Evolutionary conservation across 129 eudicot genomes (phyloP).

Genomic region (Centella asiatica): DNA sequence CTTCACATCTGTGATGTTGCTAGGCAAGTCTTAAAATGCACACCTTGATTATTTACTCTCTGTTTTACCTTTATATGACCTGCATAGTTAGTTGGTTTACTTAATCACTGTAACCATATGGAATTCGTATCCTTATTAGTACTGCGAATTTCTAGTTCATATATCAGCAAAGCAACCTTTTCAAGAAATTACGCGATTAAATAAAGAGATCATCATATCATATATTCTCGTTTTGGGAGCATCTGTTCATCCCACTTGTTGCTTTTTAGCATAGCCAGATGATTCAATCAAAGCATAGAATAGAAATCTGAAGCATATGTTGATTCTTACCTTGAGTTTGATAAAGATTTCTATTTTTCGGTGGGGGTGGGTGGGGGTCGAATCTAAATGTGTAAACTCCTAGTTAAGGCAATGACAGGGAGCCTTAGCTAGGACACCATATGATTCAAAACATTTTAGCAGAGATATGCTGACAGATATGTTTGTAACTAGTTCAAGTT

Average conservation of each 20-base stretch:
- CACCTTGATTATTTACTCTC: background rate
- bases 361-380: too few species aligned
- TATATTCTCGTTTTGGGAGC: background rate
- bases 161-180: background rate
- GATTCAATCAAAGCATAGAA: too few species aligned
- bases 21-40: background rate
- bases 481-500: too few species aligned
- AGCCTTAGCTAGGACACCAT: too few species aligned
- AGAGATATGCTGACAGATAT: too few species aligned
- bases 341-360: too few species aligned
- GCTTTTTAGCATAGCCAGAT: too few species aligned
- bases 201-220: background rate
- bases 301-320: too few species aligned
- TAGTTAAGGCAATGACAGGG: too few species aligned
- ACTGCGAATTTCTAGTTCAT: background rate
- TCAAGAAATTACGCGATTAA: background rate
- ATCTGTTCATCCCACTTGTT: background rate
- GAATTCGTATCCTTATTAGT: background rate
- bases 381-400: too few species aligned
- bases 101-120: background rate
- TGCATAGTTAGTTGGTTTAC: background rate
- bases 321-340: too few species aligned
- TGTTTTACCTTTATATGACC: background rate
- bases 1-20: conserved; percentile 10
- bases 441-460: too few species aligned